Evolutionary conservation across 305 asterid genomes (phyloP), one percentile per base, ranked within the genome.

Genomic region (Stenogyne calaminthoides): DNA sequence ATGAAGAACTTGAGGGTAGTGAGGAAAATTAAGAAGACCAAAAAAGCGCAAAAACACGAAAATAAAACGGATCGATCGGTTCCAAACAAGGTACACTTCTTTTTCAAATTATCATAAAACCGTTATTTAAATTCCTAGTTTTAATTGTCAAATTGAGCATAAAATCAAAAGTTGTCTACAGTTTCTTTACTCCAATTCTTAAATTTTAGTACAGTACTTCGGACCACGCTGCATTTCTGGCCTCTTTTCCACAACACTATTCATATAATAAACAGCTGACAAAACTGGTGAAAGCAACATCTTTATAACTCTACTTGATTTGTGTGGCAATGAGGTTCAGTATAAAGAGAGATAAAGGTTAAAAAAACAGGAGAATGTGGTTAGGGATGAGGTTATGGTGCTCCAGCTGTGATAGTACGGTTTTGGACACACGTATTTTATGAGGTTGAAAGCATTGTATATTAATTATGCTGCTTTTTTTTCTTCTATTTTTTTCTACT

Each of bases 321-420:
- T 54, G 75, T 67, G 75, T 58, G 70, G 71, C 75, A 54, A 66
- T 73, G 75, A 68, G 56, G 19, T 52, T 61, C 64, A 55, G 62
- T 12, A 72, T 52, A 63, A 65, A 72, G 76, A 72, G 64, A 36
- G 7, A 63, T 39, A 71, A 71, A 46, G 56, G 49, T 39, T 25
- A 40, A 65, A 52, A 4, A 22, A 71, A 60, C 49, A 63, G 63
- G 47, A 63, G 67, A 69, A 77, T 71, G 71, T 76, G 82, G 76
- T 70, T 75, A 71, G 81, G 82, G 78, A 79, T 70, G 84, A 82
- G 78, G 81, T 72, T 75, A 65, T 78, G 84, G 82, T 63, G 27
- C 80, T 86, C 83, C 88, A 84, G 87, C 88, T 88, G 89, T 83
- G 63, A 37, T 64, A n/a, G 88, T 86, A 81, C 84, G 80, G 69